Evolutionary conservation across 2,329 filamentous ascomycete species (phyloP).

Genomic region (Didymella lethalis): DNA sequence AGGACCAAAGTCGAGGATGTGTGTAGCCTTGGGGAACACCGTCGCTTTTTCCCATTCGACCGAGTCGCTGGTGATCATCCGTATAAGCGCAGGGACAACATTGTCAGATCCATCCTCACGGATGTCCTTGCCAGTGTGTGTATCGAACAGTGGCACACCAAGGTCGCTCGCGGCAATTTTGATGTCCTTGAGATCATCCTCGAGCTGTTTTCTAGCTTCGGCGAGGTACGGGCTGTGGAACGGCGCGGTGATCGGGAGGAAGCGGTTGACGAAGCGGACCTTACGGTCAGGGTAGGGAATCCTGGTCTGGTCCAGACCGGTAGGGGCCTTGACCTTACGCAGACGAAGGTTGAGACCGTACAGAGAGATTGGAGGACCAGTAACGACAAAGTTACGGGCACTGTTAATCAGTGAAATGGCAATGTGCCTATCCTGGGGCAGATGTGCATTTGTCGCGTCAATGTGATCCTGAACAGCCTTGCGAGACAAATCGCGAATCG

Average conservation of each 20-base stretch:
- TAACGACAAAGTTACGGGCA: constrained; percentile 95
- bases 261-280: constrained; percentile 94
- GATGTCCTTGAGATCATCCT: constrained; percentile 86
- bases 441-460: constrained; percentile 94
- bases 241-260: constrained; percentile 95
- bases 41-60: constrained; percentile 98
- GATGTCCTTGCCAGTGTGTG: constrained; percentile 78
- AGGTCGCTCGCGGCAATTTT: constrained; percentile 76
- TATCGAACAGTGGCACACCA: constrained; percentile 88
- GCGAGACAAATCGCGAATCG: constrained; percentile 89
- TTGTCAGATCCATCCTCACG: constrained; percentile 73
- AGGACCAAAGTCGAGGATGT: constrained; percentile 95
- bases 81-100: constrained; percentile 84
- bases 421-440: constrained; percentile 91
- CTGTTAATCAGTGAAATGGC: constrained; percentile 96
- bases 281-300: constrained; percentile 96
- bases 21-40: constrained; percentile 86
- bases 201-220: constrained; percentile 81
- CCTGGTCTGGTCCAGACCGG: constrained; percentile 94
- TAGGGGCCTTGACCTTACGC: constrained; percentile 95
- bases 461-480: constrained; percentile 95
- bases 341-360: constrained; percentile 95
- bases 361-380: constrained; percentile 91
- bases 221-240: constrained; percentile 96
- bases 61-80: constrained; percentile 91